These are phyloP conservation scores for Theileria parva DNA, from an alignment of 169 alveolate species.

Conservation along the genomic window DNA sequence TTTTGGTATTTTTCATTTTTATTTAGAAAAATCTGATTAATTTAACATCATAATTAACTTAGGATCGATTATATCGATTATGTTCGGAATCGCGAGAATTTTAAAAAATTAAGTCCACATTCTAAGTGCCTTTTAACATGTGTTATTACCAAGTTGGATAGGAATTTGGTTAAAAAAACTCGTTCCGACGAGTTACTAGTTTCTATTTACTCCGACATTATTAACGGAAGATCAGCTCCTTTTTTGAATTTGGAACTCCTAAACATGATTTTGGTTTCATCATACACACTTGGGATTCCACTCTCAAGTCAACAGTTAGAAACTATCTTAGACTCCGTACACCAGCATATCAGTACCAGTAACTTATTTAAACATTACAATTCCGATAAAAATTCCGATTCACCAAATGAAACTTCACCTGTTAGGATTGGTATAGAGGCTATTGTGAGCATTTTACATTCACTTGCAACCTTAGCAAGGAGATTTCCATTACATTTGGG, in stretches of 20 bases:
- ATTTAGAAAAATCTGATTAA: not conserved
- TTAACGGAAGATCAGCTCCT: constrained; percentile 6
- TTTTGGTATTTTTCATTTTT: constrained; percentile 37
- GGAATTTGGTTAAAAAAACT: constrained; percentile 19
- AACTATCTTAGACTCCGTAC: constrained; percentile 15
- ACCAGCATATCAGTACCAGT: constrained; percentile 11
- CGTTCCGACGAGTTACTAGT: constrained; percentile 26
- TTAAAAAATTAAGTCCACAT: constrained; percentile 54
- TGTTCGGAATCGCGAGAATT: constrained; percentile 14
- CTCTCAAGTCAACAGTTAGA: constrained; percentile 30
- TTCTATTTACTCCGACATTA: constrained; percentile 32
- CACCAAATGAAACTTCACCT: not conserved
- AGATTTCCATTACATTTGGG: constrained; percentile 24
- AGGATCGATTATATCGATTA: constrained; percentile 50
- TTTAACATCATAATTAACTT: not conserved
- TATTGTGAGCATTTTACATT: constrained; percentile 36
- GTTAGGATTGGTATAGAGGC: constrained; percentile 17
- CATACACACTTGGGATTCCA: constrained; percentile 50
- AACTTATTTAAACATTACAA: constrained; percentile 1
- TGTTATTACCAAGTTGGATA: constrained; percentile 37
- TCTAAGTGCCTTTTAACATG: constrained; percentile 64
- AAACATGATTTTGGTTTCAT: constrained; percentile 59
- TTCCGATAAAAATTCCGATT: not conserved
- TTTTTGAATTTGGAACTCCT: constrained; percentile 55
- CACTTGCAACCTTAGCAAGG: constrained; percentile 42